These are phyloP conservation scores for Mycena vitilis DNA, from an alignment of 768 basidiomycete genomes.

Conservation along the genomic window DNA sequence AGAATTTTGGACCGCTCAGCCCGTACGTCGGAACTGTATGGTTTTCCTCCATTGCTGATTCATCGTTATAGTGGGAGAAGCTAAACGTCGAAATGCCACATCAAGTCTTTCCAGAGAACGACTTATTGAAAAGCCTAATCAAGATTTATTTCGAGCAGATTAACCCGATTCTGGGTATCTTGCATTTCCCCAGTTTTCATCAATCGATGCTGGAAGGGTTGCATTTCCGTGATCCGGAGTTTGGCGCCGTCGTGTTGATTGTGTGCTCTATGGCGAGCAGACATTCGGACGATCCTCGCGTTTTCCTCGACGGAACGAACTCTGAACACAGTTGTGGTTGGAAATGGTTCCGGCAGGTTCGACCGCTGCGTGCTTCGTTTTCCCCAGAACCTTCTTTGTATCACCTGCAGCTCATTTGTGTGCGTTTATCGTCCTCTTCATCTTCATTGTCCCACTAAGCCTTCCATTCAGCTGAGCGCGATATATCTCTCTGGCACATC, in stretches of 20 bases:
- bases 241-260: conserved; percentile 68
- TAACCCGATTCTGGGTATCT: conserved; percentile 65
- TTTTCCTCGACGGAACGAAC: conserved; percentile 48
- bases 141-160: conserved; percentile 68
- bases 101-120: conserved; percentile 59
- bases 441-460: neutral
- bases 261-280: conserved; percentile 74
- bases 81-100: conserved; percentile 39
- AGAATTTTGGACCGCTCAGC: conserved; percentile 31
- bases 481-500: conserved; percentile 45
- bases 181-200: conserved; percentile 77
- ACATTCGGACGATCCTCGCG: conserved; percentile 63
- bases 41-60: neutral
- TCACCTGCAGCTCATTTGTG: conserved; percentile 77
- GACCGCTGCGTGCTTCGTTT: conserved; percentile 66
- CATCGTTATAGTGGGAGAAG: conserved; percentile 49
- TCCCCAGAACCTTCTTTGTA: conserved; percentile 69
- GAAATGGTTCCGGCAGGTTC: conserved; percentile 72
- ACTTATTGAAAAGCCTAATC: conserved; percentile 63
- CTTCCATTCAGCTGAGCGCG: conserved; percentile 38
- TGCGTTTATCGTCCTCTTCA: conserved; percentile 42
- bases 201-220: conserved; percentile 55
- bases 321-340: conserved; percentile 63
- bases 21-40: conserved; percentile 12
- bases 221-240: conserved; percentile 61